Base-by-base conservation (phyloP, 139 green algal genomes). In the Volvox africanus region DNA sequence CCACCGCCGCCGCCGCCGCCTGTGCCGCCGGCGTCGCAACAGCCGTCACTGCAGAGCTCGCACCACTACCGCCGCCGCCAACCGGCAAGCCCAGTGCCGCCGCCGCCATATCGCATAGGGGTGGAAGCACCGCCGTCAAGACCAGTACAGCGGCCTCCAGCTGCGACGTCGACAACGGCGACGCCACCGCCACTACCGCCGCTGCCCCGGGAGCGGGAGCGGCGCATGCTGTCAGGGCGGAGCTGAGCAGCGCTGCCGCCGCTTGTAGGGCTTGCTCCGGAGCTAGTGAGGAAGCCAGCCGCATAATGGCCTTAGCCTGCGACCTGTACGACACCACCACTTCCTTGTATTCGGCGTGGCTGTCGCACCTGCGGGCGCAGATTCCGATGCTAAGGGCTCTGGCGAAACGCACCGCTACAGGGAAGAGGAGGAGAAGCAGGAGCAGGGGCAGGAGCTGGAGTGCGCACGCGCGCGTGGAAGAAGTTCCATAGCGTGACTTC, bases 101-200 rank as follows among this genome's bases (percentile, higher is more conserved):
- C 55, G 55, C 86, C 75, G 86, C 86, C 86, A 90, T 32, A 13
- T 90, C 86, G 55, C 73, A 90, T 30, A 90, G 73, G 22, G 86
- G 86, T 50, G 26, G 50, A 37, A 94, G 73, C 30, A 94, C 89
- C 26, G 88, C 77, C 75, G 92, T 89, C 61, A 94, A 61, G 61
- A 94, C 83, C 36, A 89, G 79, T n/a, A 94, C 89, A 16, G 84
- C 89, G 61, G 88, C 78, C 83, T 94, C 92, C 22, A 94, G 84
- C 22, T 82, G 87, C 19, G 50, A 17, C 32, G 61, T 80, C 26
- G 76, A 11, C 61, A 55, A 68, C 36, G 76, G 24, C 61, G 76
- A 68, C 36, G 61, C 76, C 32, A 26, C 36, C 5, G 62, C 77
- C 24, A 26, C 30, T 0, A 17, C 69, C 12, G 37, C 24, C 14